phyloP scores from a whole-genome alignment of 1,284 basidiomycete species.

The Lentinula novae-zelandiae region DNA sequence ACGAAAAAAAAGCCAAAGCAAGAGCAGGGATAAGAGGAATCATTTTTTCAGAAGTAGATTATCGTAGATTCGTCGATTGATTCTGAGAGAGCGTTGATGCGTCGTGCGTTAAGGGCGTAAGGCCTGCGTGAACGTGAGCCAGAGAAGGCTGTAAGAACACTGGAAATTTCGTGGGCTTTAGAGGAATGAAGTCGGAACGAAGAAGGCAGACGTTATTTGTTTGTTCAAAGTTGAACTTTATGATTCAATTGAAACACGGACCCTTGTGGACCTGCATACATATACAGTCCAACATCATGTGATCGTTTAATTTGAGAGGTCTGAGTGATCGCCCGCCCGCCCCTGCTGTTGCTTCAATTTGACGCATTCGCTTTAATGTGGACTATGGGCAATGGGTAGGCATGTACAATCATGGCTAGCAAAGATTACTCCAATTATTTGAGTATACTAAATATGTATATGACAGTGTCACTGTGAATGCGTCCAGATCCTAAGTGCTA shows the following conservation, averaged over 20 bases:
- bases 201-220: slow-evolving; percentile 6
- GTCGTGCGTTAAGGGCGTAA: slow-evolving; percentile 37
- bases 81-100: slow-evolving; percentile 42
- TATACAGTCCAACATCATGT: not conserved
- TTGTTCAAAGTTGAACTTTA: not conserved
- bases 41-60: slow-evolving; percentile 37
- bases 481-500: not conserved
- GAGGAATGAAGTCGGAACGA: slow-evolving; percentile 8
- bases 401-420: not conserved
- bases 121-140: slow-evolving; percentile 15
- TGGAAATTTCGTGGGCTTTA: slow-evolving; percentile 4
- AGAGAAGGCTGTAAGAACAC: not conserved
- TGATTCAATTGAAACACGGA: not conserved
- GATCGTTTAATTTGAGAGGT: not conserved
- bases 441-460: not conserved
- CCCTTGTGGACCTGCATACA: not conserved
- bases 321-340: no score
- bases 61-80: slow-evolving; percentile 23
- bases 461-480: not conserved
- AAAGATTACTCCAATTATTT: not conserved
- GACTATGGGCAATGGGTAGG: no score
- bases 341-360: no score
- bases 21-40: slow-evolving; percentile 62
- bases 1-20: slow-evolving; percentile 62
- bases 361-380: no score